Evolutionary conservation across 306 rosid genomes (phyloP), one percentile per base, ranked within the genome.

Genomic region (Cyclanthera cordifolia): DNA sequence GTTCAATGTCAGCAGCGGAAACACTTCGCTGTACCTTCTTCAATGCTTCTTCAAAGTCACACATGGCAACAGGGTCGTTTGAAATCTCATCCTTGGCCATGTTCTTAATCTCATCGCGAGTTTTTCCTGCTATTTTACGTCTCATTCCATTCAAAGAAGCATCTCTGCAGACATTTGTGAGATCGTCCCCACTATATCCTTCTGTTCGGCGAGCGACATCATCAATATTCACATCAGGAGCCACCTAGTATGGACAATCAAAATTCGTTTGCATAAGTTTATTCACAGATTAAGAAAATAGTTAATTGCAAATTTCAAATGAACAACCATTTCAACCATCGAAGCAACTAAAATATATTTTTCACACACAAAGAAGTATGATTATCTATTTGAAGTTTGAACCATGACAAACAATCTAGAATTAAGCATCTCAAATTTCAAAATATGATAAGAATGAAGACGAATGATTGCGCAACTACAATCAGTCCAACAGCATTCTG

Each of bases 101-200:
- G 89, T 71, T 94, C 84, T 90, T 94, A 30, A 90, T 94, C 91
- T 90, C 97, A 10, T 94, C 99, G 1, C 99, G 95, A 1, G 97
- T 94, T 85, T 94, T 94, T 77, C 99, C 96, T 0, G 99, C 99
- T 71, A 94, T 94, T 83, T 88, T 94, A 17, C 95, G 88, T 74
- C 97, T 85, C 99, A 94, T 94, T n/a, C 97, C 99, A 78, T 94
- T 94, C 80, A 94, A 79, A 46, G 96, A 94, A 61, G 99, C 99
- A 61, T 94, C 99, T 0, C 99, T 88, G 67, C 99, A 94, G 25
- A 94, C 97, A 49, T 87, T 90, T 13, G 99, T 94, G 58, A 94
- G 88, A 82, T 94, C 99, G 43, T 94, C 99, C 74, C 99, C 99
- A 86, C 97, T 94, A 50, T 94, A 90, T 64, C 96, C 99, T 1